Conservation (phyloP, 2,329 filamentous ascomycete species). For the Tolypocladium album region DNA sequence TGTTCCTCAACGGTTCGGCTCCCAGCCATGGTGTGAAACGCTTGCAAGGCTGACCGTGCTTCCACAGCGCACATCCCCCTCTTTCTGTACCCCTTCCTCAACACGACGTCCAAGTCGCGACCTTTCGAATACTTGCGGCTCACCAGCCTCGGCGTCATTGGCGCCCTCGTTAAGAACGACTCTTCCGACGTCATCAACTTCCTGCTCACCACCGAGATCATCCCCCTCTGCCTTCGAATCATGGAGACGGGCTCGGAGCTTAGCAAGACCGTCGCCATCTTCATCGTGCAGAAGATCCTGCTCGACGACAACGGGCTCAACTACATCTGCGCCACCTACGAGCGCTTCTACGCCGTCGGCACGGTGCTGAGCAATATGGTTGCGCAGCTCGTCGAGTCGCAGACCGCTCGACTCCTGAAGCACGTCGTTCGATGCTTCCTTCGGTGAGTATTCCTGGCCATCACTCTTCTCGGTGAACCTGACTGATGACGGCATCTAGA, state of each 20-base stretch:
- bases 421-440: constrained; percentile 97
- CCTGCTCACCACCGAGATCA: constrained; percentile 94
- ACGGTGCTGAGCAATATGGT: constrained; percentile 99
- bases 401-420: constrained; percentile 90
- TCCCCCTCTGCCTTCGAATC: constrained; percentile 90
- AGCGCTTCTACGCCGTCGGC: constrained; percentile 95
- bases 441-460: constrained; percentile 46
- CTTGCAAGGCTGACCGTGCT: constrained; percentile 4
- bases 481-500: constrained; percentile 31
- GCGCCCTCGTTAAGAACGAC: constrained; percentile 96
- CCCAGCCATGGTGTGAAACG: background rate
- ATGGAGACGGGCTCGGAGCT: constrained; percentile 99
- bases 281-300: constrained; percentile 98
- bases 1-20: constrained; percentile 78
- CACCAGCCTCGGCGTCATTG: constrained; percentile 92
- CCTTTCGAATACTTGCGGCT: constrained; percentile 96
- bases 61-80: constrained; percentile 81
- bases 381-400: constrained; percentile 90
- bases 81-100: constrained; percentile 95
- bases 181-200: constrained; percentile 99
- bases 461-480: background rate
- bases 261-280: constrained; percentile 98
- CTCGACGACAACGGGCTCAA: constrained; percentile 93
- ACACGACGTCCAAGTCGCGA: constrained; percentile 95
- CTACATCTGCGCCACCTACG: constrained; percentile 98